Evolutionary conservation across 331 rosid species (phyloP).

Genomic region (Rhamnella rubrinervis): DNA sequence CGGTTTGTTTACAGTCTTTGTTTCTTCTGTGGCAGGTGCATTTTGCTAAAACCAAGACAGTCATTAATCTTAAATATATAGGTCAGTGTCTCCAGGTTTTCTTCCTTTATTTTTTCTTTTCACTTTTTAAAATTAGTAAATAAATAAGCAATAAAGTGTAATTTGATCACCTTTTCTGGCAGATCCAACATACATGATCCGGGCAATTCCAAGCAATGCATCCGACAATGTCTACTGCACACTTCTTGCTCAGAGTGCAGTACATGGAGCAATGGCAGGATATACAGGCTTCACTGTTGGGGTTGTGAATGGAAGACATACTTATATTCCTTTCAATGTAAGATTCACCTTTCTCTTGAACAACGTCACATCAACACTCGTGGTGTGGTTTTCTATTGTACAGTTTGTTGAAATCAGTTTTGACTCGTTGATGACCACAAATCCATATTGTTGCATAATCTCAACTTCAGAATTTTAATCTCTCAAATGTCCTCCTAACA

Average conservation of each 20-base stretch:
- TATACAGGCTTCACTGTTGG: constrained; percentile 76
- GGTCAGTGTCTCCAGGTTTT: constrained; percentile 40
- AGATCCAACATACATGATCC: constrained; percentile 92
- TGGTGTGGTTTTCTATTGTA: neutral
- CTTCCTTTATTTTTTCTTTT: neutral
- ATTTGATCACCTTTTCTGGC: constrained; percentile 14
- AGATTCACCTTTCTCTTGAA: constrained; percentile 15
- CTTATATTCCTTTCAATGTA: constrained; percentile 79
- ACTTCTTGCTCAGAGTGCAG: constrained; percentile 85
- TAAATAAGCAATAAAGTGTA: neutral
- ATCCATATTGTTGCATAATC: no score
- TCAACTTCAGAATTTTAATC: no score
- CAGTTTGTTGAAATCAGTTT: no score
- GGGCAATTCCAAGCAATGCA: constrained; percentile 86
- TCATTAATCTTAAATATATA: constrained; percentile 72
- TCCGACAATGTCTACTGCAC: constrained; percentile 87
- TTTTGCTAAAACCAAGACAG: constrained; percentile 45
- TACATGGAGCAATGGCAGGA: constrained; percentile 94
- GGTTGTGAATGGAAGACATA: constrained; percentile 80
- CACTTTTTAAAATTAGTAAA: no score
- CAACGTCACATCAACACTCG: neutral
- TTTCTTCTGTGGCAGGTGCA: constrained; percentile 53
- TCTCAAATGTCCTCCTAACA: no score
- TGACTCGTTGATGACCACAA: no score
- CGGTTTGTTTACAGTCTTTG: constrained; percentile 15